These are phyloP conservation scores for Malassezia japonica DNA, from an alignment of 1,284 basidiomycete species.

Conservation along the genomic window DNA sequence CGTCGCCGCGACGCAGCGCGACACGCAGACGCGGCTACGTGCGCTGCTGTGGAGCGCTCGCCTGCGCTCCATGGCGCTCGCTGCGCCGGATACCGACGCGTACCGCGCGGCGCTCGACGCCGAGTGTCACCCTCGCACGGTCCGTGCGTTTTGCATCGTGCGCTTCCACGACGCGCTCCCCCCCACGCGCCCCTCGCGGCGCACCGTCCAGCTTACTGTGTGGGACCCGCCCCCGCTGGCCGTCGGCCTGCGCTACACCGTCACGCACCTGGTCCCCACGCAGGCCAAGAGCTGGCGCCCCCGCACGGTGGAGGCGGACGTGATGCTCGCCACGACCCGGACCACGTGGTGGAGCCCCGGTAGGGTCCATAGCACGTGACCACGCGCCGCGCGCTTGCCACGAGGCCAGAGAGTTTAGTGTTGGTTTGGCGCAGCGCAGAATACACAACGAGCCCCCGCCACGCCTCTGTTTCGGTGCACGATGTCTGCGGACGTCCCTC, in stretches of 20 bases:
- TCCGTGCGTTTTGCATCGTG: slow-evolving; percentile 70
- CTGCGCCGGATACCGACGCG: slow-evolving; percentile 5
- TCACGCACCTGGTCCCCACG: slow-evolving; percentile 7
- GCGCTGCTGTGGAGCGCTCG: slow-evolving; percentile 6
- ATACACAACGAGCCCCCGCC: no score
- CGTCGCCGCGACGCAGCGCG: not conserved
- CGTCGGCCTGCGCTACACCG: slow-evolving; percentile 5
- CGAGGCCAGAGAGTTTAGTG: slow-evolving; percentile 19
- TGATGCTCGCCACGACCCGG: slow-evolving; percentile 11
- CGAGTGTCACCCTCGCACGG: slow-evolving; percentile 65
- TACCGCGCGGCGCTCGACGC: slow-evolving; percentile 50
- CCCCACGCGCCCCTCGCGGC: slow-evolving; percentile 10
- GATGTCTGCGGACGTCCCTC: slow-evolving; percentile 15
- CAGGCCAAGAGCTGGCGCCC: slow-evolving; percentile 8
- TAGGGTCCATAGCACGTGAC: slow-evolving; percentile 10
- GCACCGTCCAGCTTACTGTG: slow-evolving; percentile 30
- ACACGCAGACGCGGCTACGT: not conserved
- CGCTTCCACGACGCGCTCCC: slow-evolving; percentile 60
- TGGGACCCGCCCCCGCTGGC: slow-evolving; percentile 20
- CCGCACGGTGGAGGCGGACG: slow-evolving; percentile 5
- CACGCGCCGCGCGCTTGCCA: slow-evolving; percentile 1
- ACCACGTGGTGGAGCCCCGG: not conserved
- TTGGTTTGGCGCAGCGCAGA: slow-evolving; percentile 11
- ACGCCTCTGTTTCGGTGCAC: not conserved
- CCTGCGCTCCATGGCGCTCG: slow-evolving; percentile 14